phyloP scores from a whole-genome alignment of 2,329 filamentous ascomycete genomes.

The Sodiomyces alkalinus region DNA sequence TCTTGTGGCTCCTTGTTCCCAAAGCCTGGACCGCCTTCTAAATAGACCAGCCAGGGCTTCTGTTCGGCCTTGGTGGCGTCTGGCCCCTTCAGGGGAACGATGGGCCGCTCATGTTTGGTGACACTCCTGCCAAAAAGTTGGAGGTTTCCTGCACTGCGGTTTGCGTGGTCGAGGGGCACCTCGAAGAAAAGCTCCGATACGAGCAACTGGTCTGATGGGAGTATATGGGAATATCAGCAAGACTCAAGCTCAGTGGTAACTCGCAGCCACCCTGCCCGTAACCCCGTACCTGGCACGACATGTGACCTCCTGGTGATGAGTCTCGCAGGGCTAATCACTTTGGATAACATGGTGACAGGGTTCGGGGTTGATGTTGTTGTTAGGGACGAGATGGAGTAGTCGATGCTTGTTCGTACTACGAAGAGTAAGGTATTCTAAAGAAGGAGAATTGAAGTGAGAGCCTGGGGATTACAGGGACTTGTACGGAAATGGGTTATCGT shows the following conservation, averaged over 20 bases:
- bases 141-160: constrained; percentile 44
- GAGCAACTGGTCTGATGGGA: constrained; percentile 48
- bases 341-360: constrained; percentile 4
- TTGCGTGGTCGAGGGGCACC: constrained; percentile 65
- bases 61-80: constrained; percentile 18
- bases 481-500: too few relatives aligned
- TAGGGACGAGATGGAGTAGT: too few relatives aligned
- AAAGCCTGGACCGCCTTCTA: constrained; percentile 78
- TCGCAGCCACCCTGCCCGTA: too few relatives aligned
- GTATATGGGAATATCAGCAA: too few relatives aligned
- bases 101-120: constrained; percentile 47
- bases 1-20: constrained; percentile 63
- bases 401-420: too few relatives aligned
- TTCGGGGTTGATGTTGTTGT: neutral
- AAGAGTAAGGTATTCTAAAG: too few relatives aligned
- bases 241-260: too few relatives aligned
- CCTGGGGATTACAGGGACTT: too few relatives aligned
- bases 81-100: constrained; percentile 27
- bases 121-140: constrained; percentile 67
- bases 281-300: constrained; percentile 15
- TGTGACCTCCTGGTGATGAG: constrained; percentile 27
- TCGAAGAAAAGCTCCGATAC: constrained; percentile 77
- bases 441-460: too few relatives aligned
- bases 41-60: constrained; percentile 51
- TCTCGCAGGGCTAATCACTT: constrained; percentile 19